Percentiles rank a stretch among this genome's conserved stretches.
phyloP scores from a whole-genome alignment of 2,329 filamentous ascomycete species.

The Fusarium ambrosium region DNA sequence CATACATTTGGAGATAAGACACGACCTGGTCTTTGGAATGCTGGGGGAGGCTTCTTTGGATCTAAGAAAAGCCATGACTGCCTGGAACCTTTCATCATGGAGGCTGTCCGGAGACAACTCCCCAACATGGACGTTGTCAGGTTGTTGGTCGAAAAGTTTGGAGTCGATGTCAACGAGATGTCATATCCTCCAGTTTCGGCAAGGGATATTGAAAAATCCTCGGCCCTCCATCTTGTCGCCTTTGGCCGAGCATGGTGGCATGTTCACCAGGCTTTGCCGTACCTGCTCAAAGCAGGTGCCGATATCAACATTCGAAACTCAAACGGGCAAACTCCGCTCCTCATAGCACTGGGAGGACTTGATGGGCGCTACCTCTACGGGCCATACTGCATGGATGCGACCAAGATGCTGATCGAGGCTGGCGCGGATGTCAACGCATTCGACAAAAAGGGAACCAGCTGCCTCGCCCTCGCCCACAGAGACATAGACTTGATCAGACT shows the following conservation, averaged over 20 bases:
- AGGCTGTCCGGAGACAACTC: conserved; percentile 47
- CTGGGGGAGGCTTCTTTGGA: background rate
- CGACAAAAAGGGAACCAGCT: conserved; percentile 18
- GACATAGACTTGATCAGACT: conserved; percentile 22
- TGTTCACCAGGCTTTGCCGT: conserved; percentile 39
- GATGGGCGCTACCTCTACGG: background rate
- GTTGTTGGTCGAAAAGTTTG: conserved; percentile 51
- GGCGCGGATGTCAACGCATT: conserved; percentile 42
- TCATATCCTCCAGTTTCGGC: background rate
- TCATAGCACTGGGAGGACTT: conserved; percentile 22
- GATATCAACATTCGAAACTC: conserved; percentile 23
- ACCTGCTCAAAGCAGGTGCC: conserved; percentile 35
- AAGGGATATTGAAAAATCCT: background rate
- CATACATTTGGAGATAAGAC: conserved; percentile 33
- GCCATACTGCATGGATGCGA: conserved; percentile 29
- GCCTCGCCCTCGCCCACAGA: conserved; percentile 15
- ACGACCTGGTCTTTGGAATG: conserved; percentile 35
- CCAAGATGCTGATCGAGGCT: conserved; percentile 31
- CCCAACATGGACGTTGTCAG: conserved; percentile 54
- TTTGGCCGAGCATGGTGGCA: conserved; percentile 41
- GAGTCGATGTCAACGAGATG: conserved; percentile 49
- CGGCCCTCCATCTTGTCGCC: conserved; percentile 29
- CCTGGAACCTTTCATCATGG: conserved; percentile 39
- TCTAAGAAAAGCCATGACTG: background rate
- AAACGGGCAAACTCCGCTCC: conserved; percentile 33